phyloP scores from a whole-genome alignment of 371 early-diverging fungal species.

The Coemansia sp. region DNA sequence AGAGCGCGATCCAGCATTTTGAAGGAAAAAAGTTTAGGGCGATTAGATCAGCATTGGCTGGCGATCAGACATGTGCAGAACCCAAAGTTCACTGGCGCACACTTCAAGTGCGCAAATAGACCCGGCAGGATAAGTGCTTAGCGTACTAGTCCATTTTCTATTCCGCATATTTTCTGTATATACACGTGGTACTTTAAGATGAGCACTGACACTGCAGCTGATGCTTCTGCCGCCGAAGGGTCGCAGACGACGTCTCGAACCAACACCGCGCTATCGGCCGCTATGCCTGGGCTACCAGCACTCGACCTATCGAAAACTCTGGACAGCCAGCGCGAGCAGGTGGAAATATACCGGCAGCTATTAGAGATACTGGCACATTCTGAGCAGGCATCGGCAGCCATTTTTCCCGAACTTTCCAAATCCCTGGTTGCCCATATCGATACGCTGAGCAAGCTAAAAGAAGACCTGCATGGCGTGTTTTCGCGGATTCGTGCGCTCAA shows the following conservation, averaged over 20 bases:
- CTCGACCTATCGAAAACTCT: conserved; percentile 24
- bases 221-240: background rate
- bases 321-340: conserved; percentile 21
- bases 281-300: conserved; percentile 31
- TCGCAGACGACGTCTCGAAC: background rate
- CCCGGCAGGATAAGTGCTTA: too few relatives aligned
- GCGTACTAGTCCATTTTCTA: too few relatives aligned
- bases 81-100: background rate
- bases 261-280: conserved; percentile 13
- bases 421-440: conserved; percentile 20
- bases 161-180: too few relatives aligned
- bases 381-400: conserved; percentile 30
- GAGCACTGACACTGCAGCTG: background rate
- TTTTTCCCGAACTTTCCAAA: conserved; percentile 33
- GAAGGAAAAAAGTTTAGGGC: background rate
- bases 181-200: background rate
- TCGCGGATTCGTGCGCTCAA: conserved; percentile 34
- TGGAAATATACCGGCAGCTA: conserved; percentile 23
- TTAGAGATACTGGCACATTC: conserved; percentile 27
- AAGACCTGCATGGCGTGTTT: conserved; percentile 39
- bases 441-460: conserved; percentile 27
- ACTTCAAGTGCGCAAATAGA: background rate
- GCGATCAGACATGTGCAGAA: background rate
- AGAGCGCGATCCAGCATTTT: background rate
- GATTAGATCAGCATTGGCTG: background rate